phyloP scores from a whole-genome alignment of 2,329 filamentous ascomycete genomes.

The Teratosphaeriaceae sp. region DNA sequence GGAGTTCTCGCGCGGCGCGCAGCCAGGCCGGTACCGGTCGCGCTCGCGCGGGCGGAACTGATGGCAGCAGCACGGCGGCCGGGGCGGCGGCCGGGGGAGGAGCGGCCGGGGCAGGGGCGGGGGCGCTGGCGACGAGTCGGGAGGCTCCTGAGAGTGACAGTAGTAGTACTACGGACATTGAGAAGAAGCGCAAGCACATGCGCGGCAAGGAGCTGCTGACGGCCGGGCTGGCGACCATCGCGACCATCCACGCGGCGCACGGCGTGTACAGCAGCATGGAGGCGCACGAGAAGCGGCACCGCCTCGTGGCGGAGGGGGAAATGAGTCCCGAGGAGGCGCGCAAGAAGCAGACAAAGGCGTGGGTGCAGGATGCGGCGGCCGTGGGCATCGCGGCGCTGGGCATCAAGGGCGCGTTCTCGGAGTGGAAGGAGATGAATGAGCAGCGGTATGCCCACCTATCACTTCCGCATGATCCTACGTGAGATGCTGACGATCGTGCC shows the following conservation, averaged over 20 bases:
- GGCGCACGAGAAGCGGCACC: constrained; percentile 54
- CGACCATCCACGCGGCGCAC: constrained; percentile 63
- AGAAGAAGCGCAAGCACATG: constrained; percentile 56
- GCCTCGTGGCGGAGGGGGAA: constrained; percentile 55
- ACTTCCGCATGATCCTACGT: constrained; percentile 1
- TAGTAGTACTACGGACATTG: constrained; percentile 48
- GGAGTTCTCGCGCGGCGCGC: constrained; percentile 27
- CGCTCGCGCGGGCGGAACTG: constrained; percentile 36
- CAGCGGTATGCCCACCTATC: constrained; percentile 43
- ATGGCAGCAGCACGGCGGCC: constrained; percentile 33
- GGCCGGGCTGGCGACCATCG: constrained; percentile 59
- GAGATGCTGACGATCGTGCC: constrained; percentile 18
- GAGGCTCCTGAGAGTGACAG: constrained; percentile 23
- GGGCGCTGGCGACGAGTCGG: constrained; percentile 8
- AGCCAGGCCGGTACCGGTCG: constrained; percentile 29
- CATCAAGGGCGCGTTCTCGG: constrained; percentile 58
- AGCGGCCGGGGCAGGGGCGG: constrained; percentile 10
- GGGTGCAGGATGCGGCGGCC: constrained; percentile 58
- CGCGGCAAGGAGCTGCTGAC: constrained; percentile 60
- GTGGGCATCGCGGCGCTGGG: constrained; percentile 61
- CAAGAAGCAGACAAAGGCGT: constrained; percentile 57
- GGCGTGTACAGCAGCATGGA: constrained; percentile 58
- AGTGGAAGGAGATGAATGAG: constrained; percentile 63
- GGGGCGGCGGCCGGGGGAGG: constrained; percentile 33
- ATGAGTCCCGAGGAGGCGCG: constrained; percentile 57